Evolutionary conservation across 1,284 basidiomycete species (phyloP).

Genomic region (Leccinum angustisporum): DNA sequence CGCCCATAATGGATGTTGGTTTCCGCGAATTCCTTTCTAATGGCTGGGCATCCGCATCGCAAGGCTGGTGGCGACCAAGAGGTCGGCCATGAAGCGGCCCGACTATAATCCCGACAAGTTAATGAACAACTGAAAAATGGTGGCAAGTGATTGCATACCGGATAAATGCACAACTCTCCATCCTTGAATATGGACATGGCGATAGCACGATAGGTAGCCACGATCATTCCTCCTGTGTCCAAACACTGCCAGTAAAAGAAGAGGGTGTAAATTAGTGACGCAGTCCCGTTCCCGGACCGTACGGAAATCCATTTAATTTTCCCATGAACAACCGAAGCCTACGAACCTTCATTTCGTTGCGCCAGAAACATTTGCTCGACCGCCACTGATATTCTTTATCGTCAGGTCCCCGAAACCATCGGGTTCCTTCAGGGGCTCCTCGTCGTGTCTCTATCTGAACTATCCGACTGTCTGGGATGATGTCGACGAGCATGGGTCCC

Average conservation of each 20-base stretch:
- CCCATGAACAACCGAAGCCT: background rate
- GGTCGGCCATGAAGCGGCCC: conserved; percentile 25
- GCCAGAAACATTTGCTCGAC: conserved; percentile 13
- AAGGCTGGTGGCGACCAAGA: conserved; percentile 29
- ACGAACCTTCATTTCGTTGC: conserved; percentile 26
- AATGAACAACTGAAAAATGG: background rate
- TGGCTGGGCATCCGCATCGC: conserved; percentile 25
- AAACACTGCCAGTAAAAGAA: conserved; percentile 19
- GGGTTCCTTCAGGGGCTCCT: conserved; percentile 13
- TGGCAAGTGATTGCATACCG: conserved; percentile 16
- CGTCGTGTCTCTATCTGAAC: conserved; percentile 15
- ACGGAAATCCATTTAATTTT: background rate
- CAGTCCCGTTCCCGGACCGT: background rate
- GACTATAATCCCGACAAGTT: conserved; percentile 10
- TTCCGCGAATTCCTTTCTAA: conserved; percentile 4
- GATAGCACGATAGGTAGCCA: conserved; percentile 32
- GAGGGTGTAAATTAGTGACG: background rate
- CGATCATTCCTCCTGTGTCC: conserved; percentile 16
- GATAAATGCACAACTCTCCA: conserved; percentile 29
- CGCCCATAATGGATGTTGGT: background rate
- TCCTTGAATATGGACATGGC: conserved; percentile 28
- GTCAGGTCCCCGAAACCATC: conserved; percentile 27
- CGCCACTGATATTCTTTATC: conserved; percentile 26
- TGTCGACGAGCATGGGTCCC: conserved; percentile 15
- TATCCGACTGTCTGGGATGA: conserved; percentile 12